These are phyloP conservation scores for Pyricularia sp. DNA, from an alignment of 2,329 filamentous ascomycete species.

Conservation along the genomic window DNA sequence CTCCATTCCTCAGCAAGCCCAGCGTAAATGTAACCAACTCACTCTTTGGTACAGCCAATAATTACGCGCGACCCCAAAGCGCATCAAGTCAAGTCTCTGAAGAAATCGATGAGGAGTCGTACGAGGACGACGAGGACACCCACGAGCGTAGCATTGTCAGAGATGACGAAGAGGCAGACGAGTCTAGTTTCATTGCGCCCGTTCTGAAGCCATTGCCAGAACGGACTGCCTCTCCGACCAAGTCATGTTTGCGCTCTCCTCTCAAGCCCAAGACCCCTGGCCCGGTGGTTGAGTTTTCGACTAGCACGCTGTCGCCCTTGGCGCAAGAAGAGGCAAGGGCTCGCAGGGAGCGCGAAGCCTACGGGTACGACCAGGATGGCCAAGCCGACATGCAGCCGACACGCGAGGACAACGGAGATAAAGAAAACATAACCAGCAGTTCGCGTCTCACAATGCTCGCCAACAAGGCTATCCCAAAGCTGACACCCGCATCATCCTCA, in stretches of 20 bases:
- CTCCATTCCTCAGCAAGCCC: constrained; percentile 23
- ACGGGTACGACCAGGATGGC: constrained; percentile 3
- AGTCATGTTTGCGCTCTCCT: constrained; percentile 44
- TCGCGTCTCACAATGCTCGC: background rate
- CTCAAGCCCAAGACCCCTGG: constrained; percentile 45
- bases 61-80: background rate
- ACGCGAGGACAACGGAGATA: background rate
- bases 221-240: constrained; percentile 39
- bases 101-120: constrained; percentile 9
- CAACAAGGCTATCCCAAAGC: background rate
- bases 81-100: constrained; percentile 2
- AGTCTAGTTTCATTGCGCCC: constrained; percentile 23
- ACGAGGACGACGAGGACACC: constrained; percentile 2
- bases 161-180: constrained; percentile 10
- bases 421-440: background rate
- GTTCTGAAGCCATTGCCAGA: constrained; percentile 36
- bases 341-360: constrained; percentile 2
- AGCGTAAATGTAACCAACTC: constrained; percentile 2
- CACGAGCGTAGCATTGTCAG: background rate
- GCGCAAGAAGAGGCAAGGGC: constrained; percentile 23
- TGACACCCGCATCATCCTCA: background rate
- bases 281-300: constrained; percentile 44
- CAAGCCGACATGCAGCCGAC: background rate
- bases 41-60: background rate
- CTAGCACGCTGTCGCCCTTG: constrained; percentile 32